phyloP scores from a whole-genome alignment of 2,329 filamentous ascomycete species.

The Beauveria bassiana region DNA sequence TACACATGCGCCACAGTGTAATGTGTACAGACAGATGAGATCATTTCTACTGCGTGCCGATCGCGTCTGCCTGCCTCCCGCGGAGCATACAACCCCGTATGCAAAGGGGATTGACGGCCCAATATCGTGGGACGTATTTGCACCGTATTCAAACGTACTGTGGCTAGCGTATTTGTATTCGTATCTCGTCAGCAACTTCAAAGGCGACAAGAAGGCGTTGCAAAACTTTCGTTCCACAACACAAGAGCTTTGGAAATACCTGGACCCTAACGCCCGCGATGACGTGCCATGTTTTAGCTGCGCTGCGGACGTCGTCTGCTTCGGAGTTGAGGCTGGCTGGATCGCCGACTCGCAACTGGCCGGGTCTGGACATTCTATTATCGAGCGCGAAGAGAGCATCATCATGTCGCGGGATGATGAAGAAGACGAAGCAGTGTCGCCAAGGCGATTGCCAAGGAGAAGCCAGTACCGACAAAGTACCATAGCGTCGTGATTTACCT shows the following conservation, averaged over 20 bases:
- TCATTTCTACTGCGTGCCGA: conserved; percentile 47
- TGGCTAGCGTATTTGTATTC: conserved; percentile 57
- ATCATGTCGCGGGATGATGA: conserved; percentile 25
- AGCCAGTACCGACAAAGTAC: conserved; percentile 1
- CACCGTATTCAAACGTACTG: conserved; percentile 57
- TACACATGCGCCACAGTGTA: conserved; percentile 51
- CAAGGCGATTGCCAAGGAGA: conserved; percentile 20
- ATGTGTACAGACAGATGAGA: conserved; percentile 55
- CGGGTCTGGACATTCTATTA: conserved; percentile 27
- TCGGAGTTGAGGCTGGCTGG: conserved; percentile 52
- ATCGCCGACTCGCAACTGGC: conserved; percentile 44
- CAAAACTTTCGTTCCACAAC: conserved; percentile 39
- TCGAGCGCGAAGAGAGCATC: conserved; percentile 35
- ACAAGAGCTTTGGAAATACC: conserved; percentile 43
- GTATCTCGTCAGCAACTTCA: conserved; percentile 42
- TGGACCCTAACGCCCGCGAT: conserved; percentile 43
- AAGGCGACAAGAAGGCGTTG: conserved; percentile 38
- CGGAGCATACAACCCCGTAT: conserved; percentile 40
- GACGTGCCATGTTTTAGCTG: conserved; percentile 43
- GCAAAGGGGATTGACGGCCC: conserved; percentile 36
- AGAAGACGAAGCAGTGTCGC: conserved; percentile 15
- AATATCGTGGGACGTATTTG: conserved; percentile 46
- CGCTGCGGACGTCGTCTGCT: conserved; percentile 49
- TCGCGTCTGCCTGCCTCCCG: conserved; percentile 40
- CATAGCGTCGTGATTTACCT: background rate